Percentiles rank a stretch among this genome's conserved stretches.
Conservation (phyloP, 257 asterid species). For the Solanum sejunctum region DNA sequence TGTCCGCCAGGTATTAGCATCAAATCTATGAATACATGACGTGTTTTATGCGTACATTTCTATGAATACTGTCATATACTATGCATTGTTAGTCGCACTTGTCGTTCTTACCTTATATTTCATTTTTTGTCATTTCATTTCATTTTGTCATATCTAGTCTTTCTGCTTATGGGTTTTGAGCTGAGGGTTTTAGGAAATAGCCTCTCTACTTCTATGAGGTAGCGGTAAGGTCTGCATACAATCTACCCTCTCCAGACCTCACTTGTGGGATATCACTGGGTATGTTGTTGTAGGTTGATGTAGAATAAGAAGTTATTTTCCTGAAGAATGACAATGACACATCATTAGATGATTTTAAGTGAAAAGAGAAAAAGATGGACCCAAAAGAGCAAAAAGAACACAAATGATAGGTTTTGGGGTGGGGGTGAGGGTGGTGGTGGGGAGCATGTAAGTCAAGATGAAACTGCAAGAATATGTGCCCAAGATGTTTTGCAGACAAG, state of each 20-base stretch:
- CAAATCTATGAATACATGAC: not conserved
- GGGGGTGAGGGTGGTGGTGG: too few relatives aligned
- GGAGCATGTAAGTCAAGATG: not conserved
- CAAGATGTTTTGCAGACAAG: not conserved
- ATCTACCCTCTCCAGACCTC: too few relatives aligned
- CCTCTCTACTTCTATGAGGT: too few relatives aligned
- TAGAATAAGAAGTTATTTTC: not conserved
- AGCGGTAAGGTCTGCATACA: too few relatives aligned
- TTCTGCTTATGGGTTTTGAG: too few relatives aligned
- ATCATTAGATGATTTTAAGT: not conserved
- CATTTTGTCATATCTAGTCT: too few relatives aligned
- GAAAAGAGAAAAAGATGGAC: not conserved
- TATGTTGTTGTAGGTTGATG: not conserved
- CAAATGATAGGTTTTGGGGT: not conserved
- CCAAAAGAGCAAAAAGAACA: not conserved
- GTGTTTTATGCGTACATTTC: not conserved
- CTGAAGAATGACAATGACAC: not conserved
- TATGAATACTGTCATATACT: too few relatives aligned
- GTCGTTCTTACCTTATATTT: too few relatives aligned
- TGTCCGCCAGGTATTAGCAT: not conserved
- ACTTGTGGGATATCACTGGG: too few relatives aligned
- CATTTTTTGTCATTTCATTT: too few relatives aligned
- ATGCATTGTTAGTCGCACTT: too few relatives aligned
- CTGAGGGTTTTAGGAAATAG: too few relatives aligned
- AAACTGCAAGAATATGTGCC: not conserved